Conservation (phyloP, 2,329 filamentous ascomycete genomes). For the Dactylellina haptotyla region DNA sequence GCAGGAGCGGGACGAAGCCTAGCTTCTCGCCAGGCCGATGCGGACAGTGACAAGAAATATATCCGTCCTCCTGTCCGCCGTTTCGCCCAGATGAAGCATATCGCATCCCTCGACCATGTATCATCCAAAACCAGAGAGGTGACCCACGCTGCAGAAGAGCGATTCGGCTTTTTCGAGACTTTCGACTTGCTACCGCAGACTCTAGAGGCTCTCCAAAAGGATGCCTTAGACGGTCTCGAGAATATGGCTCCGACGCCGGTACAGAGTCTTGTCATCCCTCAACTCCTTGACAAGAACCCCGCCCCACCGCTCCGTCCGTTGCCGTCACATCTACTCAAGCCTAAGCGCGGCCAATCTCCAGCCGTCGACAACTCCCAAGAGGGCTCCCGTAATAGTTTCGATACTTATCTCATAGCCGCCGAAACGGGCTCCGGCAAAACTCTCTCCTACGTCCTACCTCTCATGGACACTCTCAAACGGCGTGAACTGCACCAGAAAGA, state of each 20-base stretch:
- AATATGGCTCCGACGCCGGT: constrained; percentile 86
- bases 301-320: constrained; percentile 48
- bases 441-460: constrained; percentile 86
- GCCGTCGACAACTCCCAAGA: constrained; percentile 62
- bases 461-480: constrained; percentile 84
- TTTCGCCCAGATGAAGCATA: constrained; percentile 52
- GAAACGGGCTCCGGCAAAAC: constrained; percentile 99
- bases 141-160: constrained; percentile 59
- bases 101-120: constrained; percentile 54
- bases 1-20: neutral
- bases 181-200: constrained; percentile 79
- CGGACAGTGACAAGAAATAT: constrained; percentile 1
- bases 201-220: constrained; percentile 74
- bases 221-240: constrained; percentile 78
- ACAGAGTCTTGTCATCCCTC: constrained; percentile 87
- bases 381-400: constrained; percentile 58
- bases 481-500: constrained; percentile 72
- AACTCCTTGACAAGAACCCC: constrained; percentile 72
- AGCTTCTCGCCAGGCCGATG: neutral
- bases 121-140: constrained; percentile 42
- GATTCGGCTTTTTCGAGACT: constrained; percentile 81
- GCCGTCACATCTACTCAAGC: neutral
- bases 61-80: constrained; percentile 39
- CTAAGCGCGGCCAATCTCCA: constrained; percentile 7
- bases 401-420: constrained; percentile 84